These are phyloP conservation scores for Alternaria arborescens DNA, from an alignment of 2,329 filamentous ascomycete genomes.

Conservation along the genomic window DNA sequence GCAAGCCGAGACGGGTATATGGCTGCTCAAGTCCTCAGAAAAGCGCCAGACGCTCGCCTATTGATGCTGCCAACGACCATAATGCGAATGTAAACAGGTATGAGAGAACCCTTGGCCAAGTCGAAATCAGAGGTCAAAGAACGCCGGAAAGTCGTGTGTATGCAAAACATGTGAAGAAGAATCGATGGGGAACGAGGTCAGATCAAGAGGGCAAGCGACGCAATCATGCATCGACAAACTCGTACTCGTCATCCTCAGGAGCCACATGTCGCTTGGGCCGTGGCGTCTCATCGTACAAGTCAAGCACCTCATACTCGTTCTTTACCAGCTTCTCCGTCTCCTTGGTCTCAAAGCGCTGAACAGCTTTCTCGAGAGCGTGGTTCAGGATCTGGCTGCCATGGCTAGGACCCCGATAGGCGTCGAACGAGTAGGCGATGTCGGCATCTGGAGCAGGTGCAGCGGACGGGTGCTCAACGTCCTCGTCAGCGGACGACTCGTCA, in stretches of 20 bases:
- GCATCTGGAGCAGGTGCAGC: conserved; percentile 58
- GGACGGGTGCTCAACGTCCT: conserved; percentile 56
- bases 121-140: conserved; percentile 25
- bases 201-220: conserved; percentile 10
- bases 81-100: conserved; percentile 38
- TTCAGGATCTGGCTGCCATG: conserved; percentile 67
- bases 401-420: conserved; percentile 59
- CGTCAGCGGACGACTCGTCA: conserved; percentile 55
- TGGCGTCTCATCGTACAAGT: conserved; percentile 48
- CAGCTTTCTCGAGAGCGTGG: conserved; percentile 64
- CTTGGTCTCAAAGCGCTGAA: conserved; percentile 67
- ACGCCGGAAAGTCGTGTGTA: conserved; percentile 34
- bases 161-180: conserved; percentile 32
- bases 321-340: conserved; percentile 69
- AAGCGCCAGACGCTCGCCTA: conserved; percentile 53
- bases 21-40: conserved; percentile 54
- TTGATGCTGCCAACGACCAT: conserved; percentile 51
- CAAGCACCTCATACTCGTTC: conserved; percentile 66
- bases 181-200: conserved; percentile 9
- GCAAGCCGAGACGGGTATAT: conserved; percentile 44
- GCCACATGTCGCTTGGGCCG: conserved; percentile 43
- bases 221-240: conserved; percentile 48
- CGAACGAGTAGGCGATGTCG: conserved; percentile 64
- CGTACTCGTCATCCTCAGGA: conserved; percentile 53
- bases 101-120: conserved; percentile 27